Evolutionary conservation across 331 rosid genomes (phyloP).

Genomic region (Telfairia occidentalis): DNA sequence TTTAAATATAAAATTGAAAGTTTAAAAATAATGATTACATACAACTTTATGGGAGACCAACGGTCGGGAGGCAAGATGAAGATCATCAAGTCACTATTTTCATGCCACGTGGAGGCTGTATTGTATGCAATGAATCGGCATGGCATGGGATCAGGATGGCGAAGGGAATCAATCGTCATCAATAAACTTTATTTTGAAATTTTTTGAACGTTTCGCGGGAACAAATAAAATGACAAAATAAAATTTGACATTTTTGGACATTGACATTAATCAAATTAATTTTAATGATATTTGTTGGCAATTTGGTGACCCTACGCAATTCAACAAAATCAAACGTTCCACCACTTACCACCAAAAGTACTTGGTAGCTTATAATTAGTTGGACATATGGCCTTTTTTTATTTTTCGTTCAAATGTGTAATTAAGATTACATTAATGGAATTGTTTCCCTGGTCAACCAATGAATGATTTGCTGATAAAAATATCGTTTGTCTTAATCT

Average conservation of each 20-base stretch:
- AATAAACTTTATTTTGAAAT: neutral
- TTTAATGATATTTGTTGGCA: neutral
- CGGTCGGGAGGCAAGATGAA: neutral
- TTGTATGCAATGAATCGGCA: neutral
- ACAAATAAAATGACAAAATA: neutral
- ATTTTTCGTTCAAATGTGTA: neutral
- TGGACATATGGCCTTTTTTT: neutral
- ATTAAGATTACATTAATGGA: no score
- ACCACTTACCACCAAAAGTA: no score
- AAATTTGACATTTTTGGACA: neutral
- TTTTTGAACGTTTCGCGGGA: neutral
- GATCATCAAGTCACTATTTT: neutral
- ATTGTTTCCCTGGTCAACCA: no score
- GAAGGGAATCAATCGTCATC: neutral
- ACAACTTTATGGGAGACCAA: neutral
- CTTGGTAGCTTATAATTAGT: neutral
- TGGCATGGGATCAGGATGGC: neutral
- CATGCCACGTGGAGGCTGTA: neutral
- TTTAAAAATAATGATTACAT: no score
- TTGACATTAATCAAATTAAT: neutral
- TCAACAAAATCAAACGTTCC: no score
- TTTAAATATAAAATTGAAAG: no score
- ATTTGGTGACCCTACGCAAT: neutral
- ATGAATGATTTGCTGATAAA: no score
- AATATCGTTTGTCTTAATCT: no score